These are phyloP conservation scores for Daldinia childiae DNA, from an alignment of 495 filamentous ascomycete species.

Conservation along the genomic window DNA sequence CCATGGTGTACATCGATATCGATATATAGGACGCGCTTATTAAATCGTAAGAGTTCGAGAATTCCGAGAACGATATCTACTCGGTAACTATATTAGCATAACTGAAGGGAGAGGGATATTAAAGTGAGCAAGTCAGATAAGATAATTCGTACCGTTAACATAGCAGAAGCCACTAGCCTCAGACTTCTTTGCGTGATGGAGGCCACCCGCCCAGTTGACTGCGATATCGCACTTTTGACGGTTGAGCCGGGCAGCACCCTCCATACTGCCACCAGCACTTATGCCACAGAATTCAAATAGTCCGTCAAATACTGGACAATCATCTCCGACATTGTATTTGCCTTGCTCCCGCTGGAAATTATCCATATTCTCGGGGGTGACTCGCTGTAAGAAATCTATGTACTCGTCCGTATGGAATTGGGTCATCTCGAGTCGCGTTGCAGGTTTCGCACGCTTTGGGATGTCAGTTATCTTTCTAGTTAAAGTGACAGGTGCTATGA, in stretches of 20 bases:
- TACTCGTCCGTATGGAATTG: conserved; percentile 99
- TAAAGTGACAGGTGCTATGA: neutral
- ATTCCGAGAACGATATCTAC: conserved; percentile 96
- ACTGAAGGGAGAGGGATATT: conserved; percentile 8
- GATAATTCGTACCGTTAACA: conserved; percentile 78
- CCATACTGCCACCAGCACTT: conserved; percentile 96
- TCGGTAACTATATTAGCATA: neutral
- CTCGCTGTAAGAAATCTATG: conserved; percentile 95
- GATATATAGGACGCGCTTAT: conserved; percentile 93
- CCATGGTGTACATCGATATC: conserved; percentile 99
- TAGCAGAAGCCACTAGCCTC: conserved; percentile 99
- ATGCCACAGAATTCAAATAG: conserved; percentile 98
- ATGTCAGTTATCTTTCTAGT: conserved; percentile 2
- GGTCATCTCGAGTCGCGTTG: conserved; percentile 96
- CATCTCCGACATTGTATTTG: conserved; percentile 97
- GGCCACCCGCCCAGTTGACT: conserved; percentile 96
- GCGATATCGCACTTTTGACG: conserved; percentile 96
- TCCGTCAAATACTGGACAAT: conserved; percentile 97
- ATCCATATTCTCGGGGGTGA: conserved; percentile 99
- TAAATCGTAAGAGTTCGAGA: conserved; percentile 91
- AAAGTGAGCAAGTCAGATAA: neutral
- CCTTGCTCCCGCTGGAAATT: conserved; percentile 88
- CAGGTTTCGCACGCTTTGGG: conserved; percentile 90
- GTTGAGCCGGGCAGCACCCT: conserved; percentile 91
- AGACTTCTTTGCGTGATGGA: conserved; percentile 97